Percentiles rank a stretch among this genome's conserved stretches.
Conservation (phyloP, 163 green algal species). For the Chlamydomonas reinhardtii region DNA sequence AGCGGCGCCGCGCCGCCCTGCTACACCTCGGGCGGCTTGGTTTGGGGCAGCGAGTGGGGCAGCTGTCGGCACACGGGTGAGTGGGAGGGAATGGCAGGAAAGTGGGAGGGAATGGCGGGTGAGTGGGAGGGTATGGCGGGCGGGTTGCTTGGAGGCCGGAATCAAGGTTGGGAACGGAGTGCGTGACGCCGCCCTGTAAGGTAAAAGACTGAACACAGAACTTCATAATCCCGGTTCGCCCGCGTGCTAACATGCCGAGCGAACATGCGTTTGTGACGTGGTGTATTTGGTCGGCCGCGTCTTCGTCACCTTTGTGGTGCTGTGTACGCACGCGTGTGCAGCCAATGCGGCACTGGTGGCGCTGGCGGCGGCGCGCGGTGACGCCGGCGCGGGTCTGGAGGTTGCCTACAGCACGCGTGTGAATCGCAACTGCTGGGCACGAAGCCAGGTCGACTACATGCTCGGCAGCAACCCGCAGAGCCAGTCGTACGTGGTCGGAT, state of each 20-base stretch:
- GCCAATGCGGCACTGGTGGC: slow-evolving; percentile 16
- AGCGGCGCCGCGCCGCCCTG: neutral
- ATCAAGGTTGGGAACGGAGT: too few relatives aligned
- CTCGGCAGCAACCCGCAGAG: slow-evolving; percentile 25
- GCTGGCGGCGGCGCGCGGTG: neutral
- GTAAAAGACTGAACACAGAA: too few relatives aligned
- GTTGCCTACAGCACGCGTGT: neutral
- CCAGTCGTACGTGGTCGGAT: slow-evolving; percentile 38
- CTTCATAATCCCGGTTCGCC: too few relatives aligned
- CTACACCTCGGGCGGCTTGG: slow-evolving; percentile 13
- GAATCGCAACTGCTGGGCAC: slow-evolving; percentile 10
- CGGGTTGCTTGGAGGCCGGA: too few relatives aligned
- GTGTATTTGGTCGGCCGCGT: too few relatives aligned
- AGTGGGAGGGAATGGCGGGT: too few relatives aligned
- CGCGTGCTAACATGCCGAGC: too few relatives aligned
- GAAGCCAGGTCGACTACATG: slow-evolving; percentile 19
- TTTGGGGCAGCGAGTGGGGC: slow-evolving; percentile 3
- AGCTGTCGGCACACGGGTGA: slow-evolving; percentile 25
- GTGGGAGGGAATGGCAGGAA: neutral
- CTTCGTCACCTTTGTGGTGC: neutral
- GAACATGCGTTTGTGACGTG: too few relatives aligned
- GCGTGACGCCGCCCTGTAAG: too few relatives aligned
- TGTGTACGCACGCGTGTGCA: neutral
- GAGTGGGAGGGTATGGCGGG: too few relatives aligned
- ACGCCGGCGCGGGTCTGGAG: neutral